Evolutionary conservation across 192 early-diverging fungal species (phyloP).

Genomic region (Backusella psychrophila): DNA sequence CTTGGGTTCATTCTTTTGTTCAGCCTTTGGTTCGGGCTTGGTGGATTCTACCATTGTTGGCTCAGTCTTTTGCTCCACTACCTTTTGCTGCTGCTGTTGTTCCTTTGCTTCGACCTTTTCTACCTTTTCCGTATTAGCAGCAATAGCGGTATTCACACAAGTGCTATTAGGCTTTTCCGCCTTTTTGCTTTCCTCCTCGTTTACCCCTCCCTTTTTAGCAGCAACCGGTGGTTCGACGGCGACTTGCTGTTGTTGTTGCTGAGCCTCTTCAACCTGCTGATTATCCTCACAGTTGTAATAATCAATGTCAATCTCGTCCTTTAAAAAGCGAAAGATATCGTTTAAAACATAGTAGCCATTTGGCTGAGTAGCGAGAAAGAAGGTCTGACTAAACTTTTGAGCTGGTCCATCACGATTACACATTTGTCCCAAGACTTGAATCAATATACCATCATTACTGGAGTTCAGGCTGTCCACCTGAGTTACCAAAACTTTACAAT

Average conservation of each 20-base stretch:
- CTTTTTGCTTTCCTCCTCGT: conserved; percentile 15
- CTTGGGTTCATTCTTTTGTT: not conserved
- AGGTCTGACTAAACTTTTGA: conserved; percentile 90
- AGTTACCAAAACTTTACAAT: conserved; percentile 84
- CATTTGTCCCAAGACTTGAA: conserved; percentile 92
- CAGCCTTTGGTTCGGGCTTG: not conserved
- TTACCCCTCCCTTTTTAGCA: conserved; percentile 3
- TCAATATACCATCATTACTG: conserved; percentile 72
- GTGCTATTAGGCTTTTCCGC: not conserved
- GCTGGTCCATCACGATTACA: conserved; percentile 76
- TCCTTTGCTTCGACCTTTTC: conserved; percentile 2
- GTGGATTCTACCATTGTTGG: not conserved
- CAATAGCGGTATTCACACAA: not conserved
- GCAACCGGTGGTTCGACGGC: not conserved
- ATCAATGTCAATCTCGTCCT: conserved; percentile 66
- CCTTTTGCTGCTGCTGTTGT: not conserved
- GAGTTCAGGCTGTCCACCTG: conserved; percentile 86
- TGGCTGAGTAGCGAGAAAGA: conserved; percentile 86
- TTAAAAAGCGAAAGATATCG: conserved; percentile 93
- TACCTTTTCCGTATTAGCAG: conserved; percentile 7
- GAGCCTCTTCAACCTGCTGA: conserved; percentile 11
- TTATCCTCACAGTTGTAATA: conserved; percentile 41
- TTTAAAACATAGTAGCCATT: conserved; percentile 92
- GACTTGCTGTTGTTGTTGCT: not conserved
- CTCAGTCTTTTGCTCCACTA: not conserved